phyloP scores from a whole-genome alignment of 2,329 filamentous ascomycete species.

The Didymosphaeria variabile region DNA sequence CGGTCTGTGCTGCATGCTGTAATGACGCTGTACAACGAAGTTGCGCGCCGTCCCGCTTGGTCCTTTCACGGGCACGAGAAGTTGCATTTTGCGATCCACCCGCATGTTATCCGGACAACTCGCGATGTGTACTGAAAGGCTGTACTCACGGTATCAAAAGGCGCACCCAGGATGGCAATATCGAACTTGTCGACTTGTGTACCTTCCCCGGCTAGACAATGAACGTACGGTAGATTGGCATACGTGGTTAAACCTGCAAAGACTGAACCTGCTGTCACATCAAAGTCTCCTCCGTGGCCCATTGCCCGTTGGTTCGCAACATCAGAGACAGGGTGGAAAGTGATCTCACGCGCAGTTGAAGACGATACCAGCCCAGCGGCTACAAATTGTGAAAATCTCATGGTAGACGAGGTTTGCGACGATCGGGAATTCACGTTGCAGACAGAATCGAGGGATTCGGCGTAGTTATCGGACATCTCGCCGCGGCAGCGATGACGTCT shows the following conservation, averaged over 20 bases:
- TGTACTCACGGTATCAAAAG: constrained; percentile 58
- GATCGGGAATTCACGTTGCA: not conserved
- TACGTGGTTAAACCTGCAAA: constrained; percentile 58
- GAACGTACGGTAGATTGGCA: constrained; percentile 59
- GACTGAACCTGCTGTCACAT: constrained; percentile 39
- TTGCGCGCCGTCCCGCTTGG: not conserved
- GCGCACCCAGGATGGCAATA: constrained; percentile 60
- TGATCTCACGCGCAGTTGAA: constrained; percentile 51
- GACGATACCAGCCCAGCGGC: constrained; percentile 29
- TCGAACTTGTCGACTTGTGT: constrained; percentile 55
- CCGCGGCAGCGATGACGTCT: not conserved
- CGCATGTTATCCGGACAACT: not conserved
- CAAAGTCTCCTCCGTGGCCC: constrained; percentile 28
- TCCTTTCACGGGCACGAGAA: not conserved
- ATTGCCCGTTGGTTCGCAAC: constrained; percentile 44
- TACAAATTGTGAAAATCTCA: not conserved
- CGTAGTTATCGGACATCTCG: not conserved
- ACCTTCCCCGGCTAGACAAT: constrained; percentile 52
- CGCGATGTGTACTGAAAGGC: not conserved
- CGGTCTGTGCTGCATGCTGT: not conserved
- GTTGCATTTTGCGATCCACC: not conserved
- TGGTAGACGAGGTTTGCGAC: not conserved
- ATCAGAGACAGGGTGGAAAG: constrained; percentile 53
- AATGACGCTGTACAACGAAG: not conserved
- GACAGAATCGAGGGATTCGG: not conserved